Evolutionary conservation across 306 rosid species (phyloP), one percentile per base, ranked within the genome.

Genomic region (Castanea crenata): DNA sequence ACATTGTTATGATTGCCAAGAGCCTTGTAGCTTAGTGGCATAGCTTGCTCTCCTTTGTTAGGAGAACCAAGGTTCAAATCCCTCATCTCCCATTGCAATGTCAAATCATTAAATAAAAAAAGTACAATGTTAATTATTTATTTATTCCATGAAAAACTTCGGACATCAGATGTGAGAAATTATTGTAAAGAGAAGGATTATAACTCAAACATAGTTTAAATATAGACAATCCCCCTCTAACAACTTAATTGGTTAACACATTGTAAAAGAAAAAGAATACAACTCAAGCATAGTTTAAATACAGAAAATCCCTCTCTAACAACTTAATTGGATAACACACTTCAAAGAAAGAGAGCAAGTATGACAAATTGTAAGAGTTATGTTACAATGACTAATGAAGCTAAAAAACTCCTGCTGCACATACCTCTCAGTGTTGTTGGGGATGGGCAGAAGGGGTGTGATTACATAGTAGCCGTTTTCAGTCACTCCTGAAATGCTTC

Each of bases 401-500:
- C 67, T 13, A 34, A 79, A 21, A 75, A 76, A 56, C 77, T 49
- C 21, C 55, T 58, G 71, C 21, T 59, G 72, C 59, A 62, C 46
- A 20, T 90, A 91, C 98, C 98, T 90, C 78, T 89, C 92, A 12
- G 87, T 85, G 76, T 79, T 23, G 78, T 81, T 72, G 23, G 89
- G 85, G 77, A 82, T 56, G 1, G 94, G 99, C 87, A 91, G 32
- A 83, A 95, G 89, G 78, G 99, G 98, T 58, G 98, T 93, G 74
- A 93, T 88, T 76, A 95, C 84, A 83, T 75, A 93, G 90, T 95
- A 88, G 78, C 99, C 99, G 73, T 95, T 95, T 85, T 93, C 97
- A 23, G 98, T 91, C 75, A 95, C 87, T 80, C 99, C 98, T 14
- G 98, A 95, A 87, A 95, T 93, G 87, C 98, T 95, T 89, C 99